Evolutionary conservation across 306 rosid genomes (phyloP).

Genomic region (Vigna reflexopilosa): DNA sequence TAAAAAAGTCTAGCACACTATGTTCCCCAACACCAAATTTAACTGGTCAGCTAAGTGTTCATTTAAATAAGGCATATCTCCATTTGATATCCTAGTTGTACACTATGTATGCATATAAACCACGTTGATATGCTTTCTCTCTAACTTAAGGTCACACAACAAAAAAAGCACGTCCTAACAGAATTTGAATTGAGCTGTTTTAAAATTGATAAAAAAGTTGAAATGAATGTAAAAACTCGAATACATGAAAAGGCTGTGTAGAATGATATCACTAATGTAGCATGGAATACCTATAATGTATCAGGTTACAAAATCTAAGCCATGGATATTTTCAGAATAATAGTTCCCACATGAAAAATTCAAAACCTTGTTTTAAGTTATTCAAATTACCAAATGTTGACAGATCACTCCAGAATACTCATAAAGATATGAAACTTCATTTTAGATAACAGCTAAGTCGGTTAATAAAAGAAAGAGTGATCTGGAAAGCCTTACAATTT

Average conservation of each 20-base stretch:
- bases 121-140: neutral
- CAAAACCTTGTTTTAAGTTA: neutral
- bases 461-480: neutral
- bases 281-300: neutral
- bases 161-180: neutral
- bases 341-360: constrained; percentile 16
- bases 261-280: neutral
- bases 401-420: neutral
- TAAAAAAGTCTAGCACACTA: neutral
- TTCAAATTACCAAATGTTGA: constrained; percentile 11
- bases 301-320: neutral
- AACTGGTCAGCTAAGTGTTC: constrained; percentile 11
- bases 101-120: constrained; percentile 10
- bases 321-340: neutral
- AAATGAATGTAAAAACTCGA: neutral
- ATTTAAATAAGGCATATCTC: constrained; percentile 19
- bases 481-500: neutral
- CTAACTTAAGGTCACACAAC: constrained; percentile 20
- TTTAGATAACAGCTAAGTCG: neutral
- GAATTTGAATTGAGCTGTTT: neutral
- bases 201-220: neutral
- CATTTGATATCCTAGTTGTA: constrained; percentile 20
- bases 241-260: constrained; percentile 4
- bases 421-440: constrained; percentile 1
- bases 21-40: constrained; percentile 5